phyloP scores from a whole-genome alignment of 179 eudicot genomes.

The Beta corolliflora region DNA sequence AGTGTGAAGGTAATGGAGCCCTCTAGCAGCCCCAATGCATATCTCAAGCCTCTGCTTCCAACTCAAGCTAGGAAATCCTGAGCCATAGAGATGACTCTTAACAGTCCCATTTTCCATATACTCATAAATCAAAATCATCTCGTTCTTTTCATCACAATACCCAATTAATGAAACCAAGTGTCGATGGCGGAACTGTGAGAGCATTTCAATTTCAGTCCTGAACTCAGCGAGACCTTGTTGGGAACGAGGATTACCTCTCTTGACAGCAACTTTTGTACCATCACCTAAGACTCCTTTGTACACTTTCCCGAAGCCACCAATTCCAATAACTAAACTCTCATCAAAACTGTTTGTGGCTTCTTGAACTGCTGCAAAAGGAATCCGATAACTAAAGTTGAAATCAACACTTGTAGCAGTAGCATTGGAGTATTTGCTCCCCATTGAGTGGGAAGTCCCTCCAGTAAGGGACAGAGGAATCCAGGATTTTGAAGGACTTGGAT shows the following conservation, averaged over 20 bases:
- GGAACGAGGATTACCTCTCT: slow-evolving; percentile 49
- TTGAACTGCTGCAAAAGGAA: slow-evolving; percentile 37
- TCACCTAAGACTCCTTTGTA: slow-evolving; percentile 42
- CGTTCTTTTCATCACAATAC: slow-evolving; percentile 47
- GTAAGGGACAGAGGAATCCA: slow-evolving; percentile 54
- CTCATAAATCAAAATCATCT: slow-evolving; percentile 50
- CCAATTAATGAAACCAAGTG: slow-evolving; percentile 53
- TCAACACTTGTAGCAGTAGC: slow-evolving; percentile 48
- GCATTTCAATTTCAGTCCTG: slow-evolving; percentile 47
- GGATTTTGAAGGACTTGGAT: slow-evolving; percentile 42
- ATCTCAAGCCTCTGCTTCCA: slow-evolving; percentile 57
- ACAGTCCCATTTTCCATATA: slow-evolving; percentile 52
- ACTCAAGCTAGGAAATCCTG: slow-evolving; percentile 37
- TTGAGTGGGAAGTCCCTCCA: slow-evolving; percentile 52
- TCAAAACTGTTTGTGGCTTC: slow-evolving; percentile 49
- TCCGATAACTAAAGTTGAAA: slow-evolving; percentile 32
- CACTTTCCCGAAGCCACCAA: slow-evolving; percentile 52
- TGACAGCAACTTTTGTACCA: slow-evolving; percentile 47
- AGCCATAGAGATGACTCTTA: slow-evolving; percentile 46
- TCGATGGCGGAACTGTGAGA: slow-evolving; percentile 49
- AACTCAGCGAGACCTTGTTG: slow-evolving; percentile 54
- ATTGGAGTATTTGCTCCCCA: slow-evolving; percentile 53
- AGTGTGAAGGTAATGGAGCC: slow-evolving; percentile 54
- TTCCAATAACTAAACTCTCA: slow-evolving; percentile 41
- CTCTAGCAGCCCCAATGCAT: slow-evolving; percentile 53